phyloP scores from a whole-genome alignment of 2,329 filamentous ascomycete species.

The Exserohilum rostratum region DNA sequence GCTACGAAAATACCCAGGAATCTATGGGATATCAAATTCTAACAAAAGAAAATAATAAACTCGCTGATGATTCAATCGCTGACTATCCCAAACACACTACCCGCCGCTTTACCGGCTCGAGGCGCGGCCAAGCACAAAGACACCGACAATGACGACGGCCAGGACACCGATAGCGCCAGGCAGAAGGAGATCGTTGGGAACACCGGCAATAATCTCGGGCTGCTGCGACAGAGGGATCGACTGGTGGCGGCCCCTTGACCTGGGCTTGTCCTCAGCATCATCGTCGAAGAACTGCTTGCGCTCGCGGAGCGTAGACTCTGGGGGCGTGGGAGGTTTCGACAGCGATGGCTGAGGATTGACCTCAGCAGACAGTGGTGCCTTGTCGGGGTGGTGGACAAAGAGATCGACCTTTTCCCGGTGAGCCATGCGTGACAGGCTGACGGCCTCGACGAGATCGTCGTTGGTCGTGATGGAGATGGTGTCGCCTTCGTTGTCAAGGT shows the following conservation, averaged over 20 bases:
- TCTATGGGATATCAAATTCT: conserved; percentile 20
- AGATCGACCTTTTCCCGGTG: conserved; percentile 93
- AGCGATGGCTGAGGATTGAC: conserved; percentile 64
- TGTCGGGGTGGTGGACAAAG: conserved; percentile 91
- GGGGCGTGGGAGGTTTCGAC: conserved; percentile 58
- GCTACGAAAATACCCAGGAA: conserved; percentile 15
- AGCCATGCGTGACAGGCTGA: conserved; percentile 77
- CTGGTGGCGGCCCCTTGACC: conserved; percentile 47
- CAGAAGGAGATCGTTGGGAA: conserved; percentile 91
- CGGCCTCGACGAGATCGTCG: conserved; percentile 88
- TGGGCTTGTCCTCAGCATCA: conserved; percentile 62
- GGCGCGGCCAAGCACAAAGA: conserved; percentile 83
- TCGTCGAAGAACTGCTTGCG: conserved; percentile 57
- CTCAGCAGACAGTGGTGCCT: conserved; percentile 75
- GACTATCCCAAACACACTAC: background rate
- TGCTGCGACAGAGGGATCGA: conserved; percentile 57
- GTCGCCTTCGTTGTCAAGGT: conserved; percentile 95
- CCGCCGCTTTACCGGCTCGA: conserved; percentile 45
- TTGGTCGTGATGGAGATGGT: conserved; percentile 97
- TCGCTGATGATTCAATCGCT: conserved; percentile 2
- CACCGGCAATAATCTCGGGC: conserved; percentile 84
- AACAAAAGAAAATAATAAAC: conserved; percentile 15
- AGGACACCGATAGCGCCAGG: conserved; percentile 95
- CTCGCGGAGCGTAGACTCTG: conserved; percentile 57
- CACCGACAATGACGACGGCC: conserved; percentile 89